Evolutionary conservation across 2,329 filamentous ascomycete species (phyloP), one percentile per base, ranked within the genome.

Genomic region (Fusarium poae): DNA sequence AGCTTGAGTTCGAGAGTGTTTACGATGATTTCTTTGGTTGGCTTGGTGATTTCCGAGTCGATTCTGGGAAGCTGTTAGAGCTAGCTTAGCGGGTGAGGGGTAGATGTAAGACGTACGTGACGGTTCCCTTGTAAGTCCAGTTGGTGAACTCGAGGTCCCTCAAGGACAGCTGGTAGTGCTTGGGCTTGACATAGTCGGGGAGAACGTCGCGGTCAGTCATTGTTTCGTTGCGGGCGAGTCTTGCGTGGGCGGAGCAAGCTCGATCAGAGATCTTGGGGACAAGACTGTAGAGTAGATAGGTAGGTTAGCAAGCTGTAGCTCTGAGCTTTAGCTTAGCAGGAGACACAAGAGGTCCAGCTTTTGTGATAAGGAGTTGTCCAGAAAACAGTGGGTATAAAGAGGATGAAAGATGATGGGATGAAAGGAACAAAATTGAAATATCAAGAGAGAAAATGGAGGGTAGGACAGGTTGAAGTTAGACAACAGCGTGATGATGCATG

Each of bases 1-100:
- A 98, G 86, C 77, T 92, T 92, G 74, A 99, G 86, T 78, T 97
- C 90, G 75, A 96, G 88, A 43, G 92, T 85, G 80, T 99, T 99
- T 79, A 98, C 83, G 42, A 92, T 88, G 66, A 99, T 89, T 72
- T 93, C 87, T 75, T 88, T 92, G 70, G 91, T 91, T 34, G 89
- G 82, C 77, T 90, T 88, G 71, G 86, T 85, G 78, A 98, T 85
- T 62, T 91, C 88, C 62, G 91, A 85, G 71, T 91, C 87, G 78
- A 99, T 97, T 70, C 88, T 91, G 68, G 45, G 37, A 32, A 66
- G 56, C 49, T 54, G 66, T 71, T 20, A 68, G 62, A 27, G 27
- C 34, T 55, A 46, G 55, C 35, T 57, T 50, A 57, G 46, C 30
- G 27, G 43, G 29, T 65, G 56, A 65, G 64, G 50, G 50, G 49